Conservation (phyloP, 2,329 filamentous ascomycete species). For the Cytospora schulzeri region DNA sequence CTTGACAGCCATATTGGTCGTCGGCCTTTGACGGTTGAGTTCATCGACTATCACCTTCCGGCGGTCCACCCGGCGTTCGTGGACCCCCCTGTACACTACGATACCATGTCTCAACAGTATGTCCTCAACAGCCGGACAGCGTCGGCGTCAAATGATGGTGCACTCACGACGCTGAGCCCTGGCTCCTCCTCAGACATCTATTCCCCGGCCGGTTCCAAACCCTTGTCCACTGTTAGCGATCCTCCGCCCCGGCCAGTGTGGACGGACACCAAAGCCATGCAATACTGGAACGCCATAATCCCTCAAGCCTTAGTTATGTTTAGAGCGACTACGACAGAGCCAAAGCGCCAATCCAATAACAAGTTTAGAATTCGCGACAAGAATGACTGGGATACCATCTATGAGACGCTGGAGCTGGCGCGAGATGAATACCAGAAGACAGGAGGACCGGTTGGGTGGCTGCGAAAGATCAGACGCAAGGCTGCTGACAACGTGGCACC, state of each 20-base stretch:
- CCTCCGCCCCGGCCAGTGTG: not conserved
- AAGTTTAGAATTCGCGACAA: slow-evolving; percentile 5
- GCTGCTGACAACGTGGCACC: slow-evolving; percentile 18
- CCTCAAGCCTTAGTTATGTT: not conserved
- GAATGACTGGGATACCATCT: slow-evolving; percentile 10
- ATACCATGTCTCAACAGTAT: not conserved
- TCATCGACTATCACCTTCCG: slow-evolving; percentile 1
- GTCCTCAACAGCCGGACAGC: not conserved
- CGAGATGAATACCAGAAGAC: slow-evolving; percentile 10
- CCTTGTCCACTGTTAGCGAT: not conserved
- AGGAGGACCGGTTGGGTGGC: not conserved
- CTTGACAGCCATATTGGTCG: not conserved
- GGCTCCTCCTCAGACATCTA: not conserved
- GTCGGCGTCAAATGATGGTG: not conserved
- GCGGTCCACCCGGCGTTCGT: not conserved
- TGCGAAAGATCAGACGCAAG: slow-evolving; percentile 11
- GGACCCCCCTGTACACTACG: not conserved
- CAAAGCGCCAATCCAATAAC: not conserved
- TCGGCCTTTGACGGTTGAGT: slow-evolving; percentile 1
- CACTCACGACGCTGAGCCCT: not conserved
- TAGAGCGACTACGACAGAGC: not conserved
- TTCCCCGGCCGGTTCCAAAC: not conserved
- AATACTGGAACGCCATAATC: not conserved
- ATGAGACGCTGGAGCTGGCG: slow-evolving; percentile 9
- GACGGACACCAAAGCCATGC: not conserved